Base-by-base conservation (phyloP, 129 eudicot genomes). In the Silybum marianum region DNA sequence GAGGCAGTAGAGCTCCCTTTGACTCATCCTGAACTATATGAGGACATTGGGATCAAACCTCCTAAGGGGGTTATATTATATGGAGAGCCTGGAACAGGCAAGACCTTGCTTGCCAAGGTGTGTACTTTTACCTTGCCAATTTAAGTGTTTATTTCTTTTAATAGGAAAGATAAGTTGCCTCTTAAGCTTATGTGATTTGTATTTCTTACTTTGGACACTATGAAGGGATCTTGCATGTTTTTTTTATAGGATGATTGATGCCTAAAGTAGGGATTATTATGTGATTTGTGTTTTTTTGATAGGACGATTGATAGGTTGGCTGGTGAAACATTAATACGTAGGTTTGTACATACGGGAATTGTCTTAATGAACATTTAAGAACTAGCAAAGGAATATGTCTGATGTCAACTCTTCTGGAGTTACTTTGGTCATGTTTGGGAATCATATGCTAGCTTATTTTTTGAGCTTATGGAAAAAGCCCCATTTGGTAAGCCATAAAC, bases 51-150 rank as follows among this genome's bases (percentile, higher is more conserved):
- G 81, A 95, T 95, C 74, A 95, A 90, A 83, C 99, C 99, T 76
- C 99, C 99, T 65, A 95, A 95, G 34, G 99, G 99, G 65, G 99
- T 95, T 72, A 95, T 95, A 83, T 93, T 95, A 26, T 95, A 95
- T 85, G 99, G 99, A 78, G 99, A 95, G 78, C 99, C 99, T 75
- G 99, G 99, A 51, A 95, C 99, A n/a, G 99, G 99, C 44, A 95
- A 95, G 85, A 95, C 99, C 44, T 84, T 95, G 46, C 99, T 95
- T 77, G 99, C 99, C 25, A 95, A 95, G 99, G 99, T 92, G 82
- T 80, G 72, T 38, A 60, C 58, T 14, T 28, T 83, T 62, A 0
- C 3, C 14, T 9, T 71, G 24, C 79, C 12, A 65, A 46, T 78
- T 36, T 40, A 13, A 65, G 42, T 38, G 21, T 77, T 74, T n/a